phyloP scores from a whole-genome alignment of 2,329 filamentous ascomycete genomes.

The Scytalidium sp. region DNA sequence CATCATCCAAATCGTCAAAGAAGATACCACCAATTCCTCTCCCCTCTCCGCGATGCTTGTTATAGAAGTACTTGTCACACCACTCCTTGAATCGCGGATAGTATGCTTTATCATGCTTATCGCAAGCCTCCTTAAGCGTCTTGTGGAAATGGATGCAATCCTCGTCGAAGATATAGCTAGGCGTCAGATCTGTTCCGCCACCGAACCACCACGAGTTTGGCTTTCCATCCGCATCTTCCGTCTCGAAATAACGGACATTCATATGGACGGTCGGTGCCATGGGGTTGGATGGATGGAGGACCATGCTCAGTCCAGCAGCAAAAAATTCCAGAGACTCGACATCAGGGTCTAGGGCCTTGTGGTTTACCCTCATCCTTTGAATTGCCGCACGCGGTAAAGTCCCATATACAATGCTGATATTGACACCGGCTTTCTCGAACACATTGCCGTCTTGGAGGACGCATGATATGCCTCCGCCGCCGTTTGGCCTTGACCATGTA shows the following conservation, averaged over 20 bases:
- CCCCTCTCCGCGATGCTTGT: conserved; percentile 84
- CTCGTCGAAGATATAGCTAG: conserved; percentile 92
- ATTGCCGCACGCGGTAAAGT: conserved; percentile 84
- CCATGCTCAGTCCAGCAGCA: conserved; percentile 87
- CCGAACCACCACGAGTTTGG: conserved; percentile 97
- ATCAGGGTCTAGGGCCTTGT: conserved; percentile 79
- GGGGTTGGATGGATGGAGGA: conserved; percentile 90
- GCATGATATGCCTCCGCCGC: conserved; percentile 90
- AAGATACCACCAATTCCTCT: conserved; percentile 95
- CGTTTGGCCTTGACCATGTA: conserved; percentile 82
- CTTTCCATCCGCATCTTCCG: conserved; percentile 76
- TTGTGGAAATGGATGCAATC: conserved; percentile 96
- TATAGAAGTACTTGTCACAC: conserved; percentile 97
- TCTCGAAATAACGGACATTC: conserved; percentile 99
- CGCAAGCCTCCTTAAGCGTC: conserved; percentile 88
- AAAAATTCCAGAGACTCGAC: conserved; percentile 92
- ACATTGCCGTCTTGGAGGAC: conserved; percentile 95
- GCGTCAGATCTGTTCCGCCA: conserved; percentile 90
- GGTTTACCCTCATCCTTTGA: conserved; percentile 88
- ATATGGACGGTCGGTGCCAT: conserved; percentile 97
- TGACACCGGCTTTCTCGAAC: conserved; percentile 96
- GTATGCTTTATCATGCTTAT: conserved; percentile 88
- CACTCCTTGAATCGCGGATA: conserved; percentile 95
- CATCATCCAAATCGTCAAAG: conserved; percentile 93
- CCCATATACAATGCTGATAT: conserved; percentile 93